Percentiles rank a stretch among this genome's conserved stretches.
phyloP scores from a whole-genome alignment of 2,329 filamentous ascomycete species.

The Grosmannia serpens region DNA sequence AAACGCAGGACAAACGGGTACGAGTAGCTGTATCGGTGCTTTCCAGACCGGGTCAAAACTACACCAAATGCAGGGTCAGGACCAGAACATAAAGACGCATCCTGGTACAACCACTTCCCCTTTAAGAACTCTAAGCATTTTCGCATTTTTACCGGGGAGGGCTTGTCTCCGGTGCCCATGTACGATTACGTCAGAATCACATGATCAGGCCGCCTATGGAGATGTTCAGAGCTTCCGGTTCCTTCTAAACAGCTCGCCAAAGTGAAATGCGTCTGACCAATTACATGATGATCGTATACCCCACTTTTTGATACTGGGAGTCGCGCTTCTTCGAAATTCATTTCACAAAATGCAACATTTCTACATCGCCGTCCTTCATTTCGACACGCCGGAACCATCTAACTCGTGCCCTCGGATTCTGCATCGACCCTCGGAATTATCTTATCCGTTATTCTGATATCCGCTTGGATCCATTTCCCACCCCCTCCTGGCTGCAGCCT shows the following conservation, averaged over 20 bases:
- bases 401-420: neutral
- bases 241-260: neutral
- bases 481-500: neutral
- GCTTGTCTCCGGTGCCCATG: too few relatives aligned
- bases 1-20: too few relatives aligned
- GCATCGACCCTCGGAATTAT: neutral
- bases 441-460: neutral
- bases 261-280: neutral
- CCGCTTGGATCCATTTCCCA: neutral
- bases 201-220: too few relatives aligned
- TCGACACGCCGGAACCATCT: neutral
- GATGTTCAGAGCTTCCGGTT: too few relatives aligned
- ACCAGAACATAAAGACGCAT: too few relatives aligned
- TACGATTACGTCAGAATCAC: too few relatives aligned
- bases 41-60: too few relatives aligned
- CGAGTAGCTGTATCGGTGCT: too few relatives aligned
- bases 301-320: neutral
- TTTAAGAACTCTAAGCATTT: too few relatives aligned
- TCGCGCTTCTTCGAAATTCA: constrained; percentile 1
- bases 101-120: too few relatives aligned
- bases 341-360: neutral
- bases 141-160: too few relatives aligned
- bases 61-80: too few relatives aligned
- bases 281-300: neutral
- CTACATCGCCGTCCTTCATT: neutral